Base-by-base conservation (phyloP, 1,284 basidiomycete genomes). In the Kalmanozyma brasiliensis region DNA sequence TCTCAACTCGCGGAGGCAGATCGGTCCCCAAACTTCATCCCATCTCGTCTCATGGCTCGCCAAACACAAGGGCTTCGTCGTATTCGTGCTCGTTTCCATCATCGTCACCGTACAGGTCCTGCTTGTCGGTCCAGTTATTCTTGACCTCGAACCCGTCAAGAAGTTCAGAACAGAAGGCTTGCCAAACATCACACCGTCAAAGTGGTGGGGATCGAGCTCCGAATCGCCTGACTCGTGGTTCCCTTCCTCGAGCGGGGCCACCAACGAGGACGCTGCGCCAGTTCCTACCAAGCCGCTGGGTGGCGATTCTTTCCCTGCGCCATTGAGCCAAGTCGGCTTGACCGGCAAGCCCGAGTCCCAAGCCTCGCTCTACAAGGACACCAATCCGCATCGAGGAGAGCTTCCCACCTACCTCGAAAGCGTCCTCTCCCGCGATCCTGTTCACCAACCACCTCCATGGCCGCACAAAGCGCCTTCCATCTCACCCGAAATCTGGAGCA, bases 341-440 rank as follows among this genome's bases (percentile, higher is more conserved):
- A 35, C 20, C 3, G 55, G 49, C 19, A 35, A 16, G 8, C 35
- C 43, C 1, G 48, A 40, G 17, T 47, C 61, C 2, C 56, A 63
- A 29, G 53, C 48, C 10, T 49, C 51, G 20, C 45, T 60, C 24
- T 74, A 75, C 60, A 48, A 52, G n/a, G 45, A 69, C 33, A 47
- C 49, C 13, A 56, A 78, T 23, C 76, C 76, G 3, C 76, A 78
- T 47, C 64, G 63, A 5, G 76, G 76, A 34, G 68, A 73, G 44
- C 40, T 76, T 9, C 65, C 73, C 1, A 52, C 55, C 0, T 49
- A 55, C 19, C 52, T 73, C 22, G 53, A 69, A 20, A 16, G 20
- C 11, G 10, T 75, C 10, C 55, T 78, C 16, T 52, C 60, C 9
- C 34, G 49, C 10, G 62, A 67, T 4, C 76, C 76, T 7, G 23